Evolutionary conservation across 345 rosid genomes (phyloP).

Genomic region (Erucastrum elatum): DNA sequence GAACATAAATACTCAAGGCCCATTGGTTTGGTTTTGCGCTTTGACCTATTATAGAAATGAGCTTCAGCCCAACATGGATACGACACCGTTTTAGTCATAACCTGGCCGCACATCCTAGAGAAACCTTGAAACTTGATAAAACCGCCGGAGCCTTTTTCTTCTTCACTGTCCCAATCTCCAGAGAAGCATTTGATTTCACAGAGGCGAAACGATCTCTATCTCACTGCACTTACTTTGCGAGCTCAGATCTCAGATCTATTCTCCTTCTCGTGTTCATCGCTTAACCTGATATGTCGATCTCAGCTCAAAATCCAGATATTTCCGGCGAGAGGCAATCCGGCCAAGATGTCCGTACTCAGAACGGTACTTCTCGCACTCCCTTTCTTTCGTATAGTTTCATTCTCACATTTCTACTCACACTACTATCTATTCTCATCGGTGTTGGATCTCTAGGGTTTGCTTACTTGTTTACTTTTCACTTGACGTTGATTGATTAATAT

Average conservation of each 20-base stretch:
- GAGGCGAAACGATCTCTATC: constrained; percentile 2
- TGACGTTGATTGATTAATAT: not conserved
- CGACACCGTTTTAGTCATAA: not conserved
- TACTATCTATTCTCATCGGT: not conserved
- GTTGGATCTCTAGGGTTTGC: constrained; percentile 36
- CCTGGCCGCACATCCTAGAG: constrained; percentile 27
- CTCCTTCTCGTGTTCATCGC: not conserved
- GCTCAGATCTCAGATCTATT: constrained; percentile 43
- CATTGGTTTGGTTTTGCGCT: not conserved
- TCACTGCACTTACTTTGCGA: not conserved
- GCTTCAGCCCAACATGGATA: not conserved
- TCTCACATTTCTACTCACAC: constrained; percentile 5
- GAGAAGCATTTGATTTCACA: constrained; percentile 23
- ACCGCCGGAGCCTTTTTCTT: constrained; percentile 21
- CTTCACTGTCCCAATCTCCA: not conserved
- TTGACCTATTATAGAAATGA: not conserved
- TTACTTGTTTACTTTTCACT: not conserved
- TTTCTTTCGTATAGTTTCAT: not conserved
- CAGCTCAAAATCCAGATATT: constrained; percentile 73
- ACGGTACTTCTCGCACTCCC: constrained; percentile 45
- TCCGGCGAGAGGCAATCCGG: constrained; percentile 91
- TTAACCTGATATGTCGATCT: constrained; percentile 51
- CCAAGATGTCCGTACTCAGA: constrained; percentile 96
- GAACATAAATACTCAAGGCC: not conserved
- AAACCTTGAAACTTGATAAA: constrained; percentile 32